A percentile compares a stretch with the other conserved stretches of the same genome.
Conservation (phyloP, 1,284 basidiomycete species). For the Termitomyces sp. region DNA sequence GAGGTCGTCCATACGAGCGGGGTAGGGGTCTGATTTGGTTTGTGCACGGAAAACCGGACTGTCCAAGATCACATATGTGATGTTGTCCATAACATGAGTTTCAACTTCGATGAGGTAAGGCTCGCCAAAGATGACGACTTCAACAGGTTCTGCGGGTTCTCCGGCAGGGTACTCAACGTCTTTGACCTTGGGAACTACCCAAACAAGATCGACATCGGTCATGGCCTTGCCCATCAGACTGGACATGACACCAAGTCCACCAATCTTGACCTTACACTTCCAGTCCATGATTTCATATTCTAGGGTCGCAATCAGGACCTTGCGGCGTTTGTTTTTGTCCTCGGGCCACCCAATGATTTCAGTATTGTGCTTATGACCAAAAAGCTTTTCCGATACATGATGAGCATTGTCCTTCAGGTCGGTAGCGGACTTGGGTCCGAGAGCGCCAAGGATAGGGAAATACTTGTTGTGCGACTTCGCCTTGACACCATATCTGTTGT, state of each 20-base stretch:
- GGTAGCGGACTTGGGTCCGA: conserved; percentile 61
- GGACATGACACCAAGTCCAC: conserved; percentile 95
- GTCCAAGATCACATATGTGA: conserved; percentile 89
- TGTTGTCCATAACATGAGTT: conserved; percentile 87
- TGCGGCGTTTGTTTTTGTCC: conserved; percentile 82
- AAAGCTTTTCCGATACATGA: conserved; percentile 60
- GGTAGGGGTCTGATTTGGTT: conserved; percentile 91
- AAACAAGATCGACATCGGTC: conserved; percentile 90
- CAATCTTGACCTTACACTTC: conserved; percentile 96
- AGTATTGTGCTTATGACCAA: conserved; percentile 48
- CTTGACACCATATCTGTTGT: conserved; percentile 87
- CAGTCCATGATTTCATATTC: conserved; percentile 96
- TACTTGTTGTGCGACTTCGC: conserved; percentile 66
- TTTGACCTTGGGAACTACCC: conserved; percentile 92
- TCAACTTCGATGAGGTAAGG: conserved; percentile 93
- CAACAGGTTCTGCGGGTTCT: conserved; percentile 88
- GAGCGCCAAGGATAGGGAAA: conserved; percentile 67
- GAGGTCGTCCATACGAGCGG: conserved; percentile 92
- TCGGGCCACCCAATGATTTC: conserved; percentile 92
- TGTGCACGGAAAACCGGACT: conserved; percentile 93
- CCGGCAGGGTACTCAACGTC: conserved; percentile 87
- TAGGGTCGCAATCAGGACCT: conserved; percentile 84
- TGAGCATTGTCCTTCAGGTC: conserved; percentile 51
- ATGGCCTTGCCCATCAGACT: conserved; percentile 95
- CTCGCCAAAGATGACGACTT: conserved; percentile 93